phyloP scores from a whole-genome alignment of 768 basidiomycete genomes.

The Coprinopsis marcescibilis region DNA sequence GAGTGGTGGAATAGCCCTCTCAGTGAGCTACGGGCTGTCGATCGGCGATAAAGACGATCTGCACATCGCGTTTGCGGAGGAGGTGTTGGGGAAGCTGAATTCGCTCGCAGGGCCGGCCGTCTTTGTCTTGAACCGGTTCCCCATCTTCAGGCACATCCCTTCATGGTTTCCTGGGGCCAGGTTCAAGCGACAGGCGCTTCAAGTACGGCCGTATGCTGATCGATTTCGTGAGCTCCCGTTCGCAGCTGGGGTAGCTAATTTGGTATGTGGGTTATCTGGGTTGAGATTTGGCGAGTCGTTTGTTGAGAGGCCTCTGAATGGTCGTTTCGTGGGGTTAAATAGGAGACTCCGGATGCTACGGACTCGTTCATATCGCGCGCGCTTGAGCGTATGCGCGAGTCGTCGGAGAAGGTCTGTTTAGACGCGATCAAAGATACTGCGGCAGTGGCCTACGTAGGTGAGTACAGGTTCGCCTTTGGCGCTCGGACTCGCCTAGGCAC shows the following conservation, averaged over 20 bases:
- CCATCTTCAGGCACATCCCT: constrained; percentile 1
- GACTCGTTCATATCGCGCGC: not conserved
- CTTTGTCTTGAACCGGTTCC: constrained; percentile 3
- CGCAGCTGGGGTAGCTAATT: not conserved
- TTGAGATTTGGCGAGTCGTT: too few species aligned
- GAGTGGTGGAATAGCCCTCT: constrained; percentile 9
- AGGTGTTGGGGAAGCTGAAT: not conserved
- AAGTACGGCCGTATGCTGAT: not conserved
- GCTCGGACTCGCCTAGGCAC: not conserved
- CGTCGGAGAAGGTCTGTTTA: not conserved
- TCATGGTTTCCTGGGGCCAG: constrained; percentile 4
- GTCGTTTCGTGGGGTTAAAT: not conserved
- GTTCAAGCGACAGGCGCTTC: constrained; percentile 2
- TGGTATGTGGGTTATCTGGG: too few species aligned
- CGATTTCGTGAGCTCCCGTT: not conserved
- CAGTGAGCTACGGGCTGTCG: constrained; percentile 10
- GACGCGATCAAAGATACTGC: constrained; percentile 1
- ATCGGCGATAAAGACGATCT: constrained; percentile 8
- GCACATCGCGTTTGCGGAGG: constrained; percentile 2
- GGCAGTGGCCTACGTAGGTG: constrained; percentile 6
- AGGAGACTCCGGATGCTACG: not conserved
- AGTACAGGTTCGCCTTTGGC: not conserved
- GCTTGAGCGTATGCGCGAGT: not conserved
- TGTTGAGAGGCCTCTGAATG: not conserved
- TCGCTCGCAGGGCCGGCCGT: not conserved